A percentile compares a stretch with the other conserved stretches of the same genome.
phyloP scores from a whole-genome alignment of 2,329 filamentous ascomycete genomes.

The Ploettnerulaceae sp. region DNA sequence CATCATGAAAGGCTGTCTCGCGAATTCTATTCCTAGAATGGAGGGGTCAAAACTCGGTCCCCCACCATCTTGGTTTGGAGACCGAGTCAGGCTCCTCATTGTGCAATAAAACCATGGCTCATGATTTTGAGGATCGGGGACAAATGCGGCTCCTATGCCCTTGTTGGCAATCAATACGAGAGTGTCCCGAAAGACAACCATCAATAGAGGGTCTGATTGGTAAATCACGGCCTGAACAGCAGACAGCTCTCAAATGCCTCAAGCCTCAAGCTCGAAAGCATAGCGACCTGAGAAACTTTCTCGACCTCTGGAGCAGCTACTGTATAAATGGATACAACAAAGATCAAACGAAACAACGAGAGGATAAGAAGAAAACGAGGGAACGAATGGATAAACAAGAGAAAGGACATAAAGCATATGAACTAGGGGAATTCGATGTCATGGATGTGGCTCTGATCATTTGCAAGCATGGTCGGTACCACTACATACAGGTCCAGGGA shows the following conservation, averaged over 20 bases:
- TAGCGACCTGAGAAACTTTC: too few relatives aligned
- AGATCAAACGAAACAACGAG: constrained; percentile 1
- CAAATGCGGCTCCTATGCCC: constrained; percentile 10
- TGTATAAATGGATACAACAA: constrained; percentile 3
- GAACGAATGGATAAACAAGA: constrained; percentile 9
- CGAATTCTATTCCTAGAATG: background rate
- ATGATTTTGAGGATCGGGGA: too few relatives aligned
- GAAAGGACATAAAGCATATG: constrained; percentile 10
- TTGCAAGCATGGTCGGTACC: constrained; percentile 12
- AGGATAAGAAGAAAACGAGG: constrained; percentile 8
- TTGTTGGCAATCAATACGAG: constrained; percentile 3
- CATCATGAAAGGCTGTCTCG: too few relatives aligned
- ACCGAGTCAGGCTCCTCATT: background rate
- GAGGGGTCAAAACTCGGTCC: background rate
- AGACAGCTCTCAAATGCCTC: constrained; percentile 4
- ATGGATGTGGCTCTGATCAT: constrained; percentile 14
- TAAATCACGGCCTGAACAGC: constrained; percentile 3
- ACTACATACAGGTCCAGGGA: constrained; percentile 13
- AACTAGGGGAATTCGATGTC: constrained; percentile 15
- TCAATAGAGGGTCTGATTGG: background rate
- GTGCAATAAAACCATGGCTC: constrained; percentile 11
- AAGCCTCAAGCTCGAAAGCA: constrained; percentile 3
- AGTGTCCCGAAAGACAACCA: constrained; percentile 1
- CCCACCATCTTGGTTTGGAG: background rate
- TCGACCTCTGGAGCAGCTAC: constrained; percentile 1